These are phyloP conservation scores for Picea glauca DNA, from an alignment of 75 land plant genomes.

Conservation along the genomic window DNA sequence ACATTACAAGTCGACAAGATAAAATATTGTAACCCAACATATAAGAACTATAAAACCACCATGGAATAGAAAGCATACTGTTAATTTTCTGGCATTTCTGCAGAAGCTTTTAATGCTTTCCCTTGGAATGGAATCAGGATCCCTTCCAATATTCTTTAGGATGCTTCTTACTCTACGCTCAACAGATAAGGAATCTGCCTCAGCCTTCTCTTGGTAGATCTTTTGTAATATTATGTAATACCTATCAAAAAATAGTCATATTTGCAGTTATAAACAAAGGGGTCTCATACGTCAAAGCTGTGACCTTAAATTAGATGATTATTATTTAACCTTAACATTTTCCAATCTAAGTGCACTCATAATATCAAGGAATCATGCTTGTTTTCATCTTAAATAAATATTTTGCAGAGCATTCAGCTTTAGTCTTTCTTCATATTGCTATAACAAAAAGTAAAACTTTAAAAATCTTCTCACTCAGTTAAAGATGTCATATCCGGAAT, in stretches of 20 bases:
- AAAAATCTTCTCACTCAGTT: slow-evolving; percentile 72
- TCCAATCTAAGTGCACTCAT: not conserved
- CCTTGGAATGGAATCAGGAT: slow-evolving; percentile 69
- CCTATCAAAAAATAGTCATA: slow-evolving; percentile 29
- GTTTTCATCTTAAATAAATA: not conserved
- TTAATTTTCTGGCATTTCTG: slow-evolving; percentile 79
- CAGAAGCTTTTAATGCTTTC: slow-evolving; percentile 78
- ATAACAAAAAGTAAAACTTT: not conserved
- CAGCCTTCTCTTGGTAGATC: slow-evolving; percentile 91
- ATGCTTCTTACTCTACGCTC: slow-evolving; percentile 60
- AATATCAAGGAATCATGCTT: not conserved
- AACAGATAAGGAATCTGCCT: slow-evolving; percentile 66
- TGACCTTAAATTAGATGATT: too few species aligned
- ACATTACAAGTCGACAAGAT: not conserved
- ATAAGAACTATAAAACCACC: not conserved
- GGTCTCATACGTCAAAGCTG: not conserved
- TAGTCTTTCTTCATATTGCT: not conserved
- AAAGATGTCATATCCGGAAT: slow-evolving; percentile 98
- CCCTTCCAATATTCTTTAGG: slow-evolving; percentile 78
- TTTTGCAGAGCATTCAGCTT: not conserved
- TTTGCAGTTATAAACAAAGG: not conserved
- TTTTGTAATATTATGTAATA: slow-evolving; percentile 79
- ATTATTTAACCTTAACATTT: not conserved
- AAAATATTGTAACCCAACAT: not conserved
- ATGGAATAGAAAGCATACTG: slow-evolving; percentile 36